Evolutionary conservation across 805 yeast genomes (phyloP).

Genomic region (Metschnikowia lunata): DNA sequence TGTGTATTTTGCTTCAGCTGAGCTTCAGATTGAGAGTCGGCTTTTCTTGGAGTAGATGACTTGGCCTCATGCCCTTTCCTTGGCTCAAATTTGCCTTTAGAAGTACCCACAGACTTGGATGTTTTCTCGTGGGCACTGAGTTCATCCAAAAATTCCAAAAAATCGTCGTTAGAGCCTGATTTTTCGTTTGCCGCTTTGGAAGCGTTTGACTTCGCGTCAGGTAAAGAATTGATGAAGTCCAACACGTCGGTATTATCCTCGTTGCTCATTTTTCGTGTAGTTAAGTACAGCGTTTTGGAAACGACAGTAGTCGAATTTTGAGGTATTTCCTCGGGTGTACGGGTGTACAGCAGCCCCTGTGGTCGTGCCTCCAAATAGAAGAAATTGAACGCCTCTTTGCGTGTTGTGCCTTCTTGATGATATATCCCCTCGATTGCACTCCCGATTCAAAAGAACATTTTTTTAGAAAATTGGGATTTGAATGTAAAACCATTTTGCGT

Average conservation of each 20-base stretch:
- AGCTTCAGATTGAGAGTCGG: neutral
- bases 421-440: no score
- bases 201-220: conserved; percentile 43
- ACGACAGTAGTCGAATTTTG: no score
- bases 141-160: conserved; percentile 60
- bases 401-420: no score
- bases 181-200: conserved; percentile 14
- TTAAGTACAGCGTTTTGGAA: no score
- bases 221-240: conserved; percentile 75
- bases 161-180: conserved; percentile 46
- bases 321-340: no score
- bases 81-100: conserved; percentile 32
- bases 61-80: conserved; percentile 17
- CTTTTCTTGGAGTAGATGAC: neutral
- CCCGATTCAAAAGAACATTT: no score
- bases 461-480: no score
- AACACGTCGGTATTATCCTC: conserved; percentile 67
- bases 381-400: no score
- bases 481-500: no score
- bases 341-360: no score
- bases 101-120: conserved; percentile 12
- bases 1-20: no score
- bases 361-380: no score
- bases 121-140: conserved; percentile 57
- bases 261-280: conserved; percentile 8